Percentiles rank a stretch among this genome's conserved stretches.
phyloP scores from a whole-genome alignment of 2,329 filamentous ascomycete genomes.

The Daldinia sp. region DNA sequence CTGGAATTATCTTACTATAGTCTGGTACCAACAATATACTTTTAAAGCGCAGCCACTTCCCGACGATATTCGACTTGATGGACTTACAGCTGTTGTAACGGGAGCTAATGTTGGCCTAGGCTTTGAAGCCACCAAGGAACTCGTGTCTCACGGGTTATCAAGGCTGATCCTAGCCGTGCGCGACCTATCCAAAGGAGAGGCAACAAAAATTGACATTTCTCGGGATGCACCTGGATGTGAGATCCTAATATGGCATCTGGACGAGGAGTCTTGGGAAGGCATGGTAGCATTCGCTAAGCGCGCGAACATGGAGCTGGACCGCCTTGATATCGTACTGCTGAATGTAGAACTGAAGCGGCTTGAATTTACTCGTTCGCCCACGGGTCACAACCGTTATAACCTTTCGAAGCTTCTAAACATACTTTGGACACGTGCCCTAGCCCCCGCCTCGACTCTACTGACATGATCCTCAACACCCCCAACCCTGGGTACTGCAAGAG shows the following conservation, averaged over 20 bases:
- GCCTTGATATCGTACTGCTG: slow-evolving; percentile 32
- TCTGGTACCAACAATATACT: slow-evolving; percentile 31
- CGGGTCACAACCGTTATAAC: slow-evolving; percentile 32
- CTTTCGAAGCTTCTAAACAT: slow-evolving; percentile 34
- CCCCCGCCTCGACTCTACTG: slow-evolving; percentile 14
- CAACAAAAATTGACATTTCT: slow-evolving; percentile 23
- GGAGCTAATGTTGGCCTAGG: slow-evolving; percentile 34
- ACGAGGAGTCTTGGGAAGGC: slow-evolving; percentile 32
- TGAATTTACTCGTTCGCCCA: slow-evolving; percentile 25
- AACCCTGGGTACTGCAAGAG: slow-evolving; percentile 35
- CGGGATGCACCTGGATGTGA: slow-evolving; percentile 16
- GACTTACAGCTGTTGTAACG: slow-evolving; percentile 34
- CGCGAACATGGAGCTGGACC: slow-evolving; percentile 18
- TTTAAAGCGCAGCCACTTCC: slow-evolving; percentile 32
- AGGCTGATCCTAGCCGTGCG: slow-evolving; percentile 34
- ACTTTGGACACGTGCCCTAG: slow-evolving; percentile 32
- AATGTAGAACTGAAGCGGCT: slow-evolving; percentile 35
- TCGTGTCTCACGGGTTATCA: slow-evolving; percentile 31
- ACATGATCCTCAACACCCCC: slow-evolving; percentile 29
- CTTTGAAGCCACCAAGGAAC: slow-evolving; percentile 35
- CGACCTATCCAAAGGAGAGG: slow-evolving; percentile 23
- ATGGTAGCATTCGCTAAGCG: slow-evolving; percentile 28
- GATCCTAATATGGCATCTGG: slow-evolving; percentile 31
- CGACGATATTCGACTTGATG: slow-evolving; percentile 16
- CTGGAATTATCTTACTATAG: slow-evolving; percentile 8